Percentiles rank a stretch among this genome's conserved stretches.
phyloP scores from a whole-genome alignment of 1,284 basidiomycete species.

The Tylopilus sp. region DNA sequence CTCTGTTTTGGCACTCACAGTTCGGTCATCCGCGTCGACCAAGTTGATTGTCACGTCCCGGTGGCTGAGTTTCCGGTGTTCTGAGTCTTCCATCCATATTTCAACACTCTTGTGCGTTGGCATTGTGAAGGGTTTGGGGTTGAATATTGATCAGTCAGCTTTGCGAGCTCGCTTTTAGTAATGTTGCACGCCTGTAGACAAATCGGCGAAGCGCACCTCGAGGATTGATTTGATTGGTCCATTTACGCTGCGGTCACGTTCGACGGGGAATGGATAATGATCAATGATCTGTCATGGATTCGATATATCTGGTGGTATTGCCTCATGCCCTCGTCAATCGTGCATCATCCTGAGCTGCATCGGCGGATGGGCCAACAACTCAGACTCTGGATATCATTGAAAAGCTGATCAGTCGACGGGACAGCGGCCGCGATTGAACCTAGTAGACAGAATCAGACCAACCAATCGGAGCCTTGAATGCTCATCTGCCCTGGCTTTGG shows the following conservation, averaged over 20 bases:
- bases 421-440: no score
- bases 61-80: slow-evolving; percentile 3
- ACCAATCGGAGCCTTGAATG: no score
- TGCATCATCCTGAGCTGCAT: no score
- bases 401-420: background rate
- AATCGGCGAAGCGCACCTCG: background rate
- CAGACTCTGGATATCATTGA: no score
- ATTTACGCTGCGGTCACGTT: slow-evolving; percentile 1
- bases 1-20: slow-evolving; percentile 6
- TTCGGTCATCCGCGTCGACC: slow-evolving; percentile 12
- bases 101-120: slow-evolving; percentile 15
- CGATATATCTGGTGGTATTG: no score
- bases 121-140: slow-evolving; percentile 11
- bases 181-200: slow-evolving; percentile 2
- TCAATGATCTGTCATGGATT: no score
- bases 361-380: background rate
- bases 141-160: background rate
- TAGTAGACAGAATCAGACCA: no score
- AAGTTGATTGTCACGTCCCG: slow-evolving; percentile 8
- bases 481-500: no score
- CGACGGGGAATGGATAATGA: no score
- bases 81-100: slow-evolving; percentile 19
- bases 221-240: background rate
- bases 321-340: no score
- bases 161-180: background rate